Evolutionary conservation across 2,329 filamentous ascomycete species (phyloP).

Genomic region (Paecilomyces niveus): DNA sequence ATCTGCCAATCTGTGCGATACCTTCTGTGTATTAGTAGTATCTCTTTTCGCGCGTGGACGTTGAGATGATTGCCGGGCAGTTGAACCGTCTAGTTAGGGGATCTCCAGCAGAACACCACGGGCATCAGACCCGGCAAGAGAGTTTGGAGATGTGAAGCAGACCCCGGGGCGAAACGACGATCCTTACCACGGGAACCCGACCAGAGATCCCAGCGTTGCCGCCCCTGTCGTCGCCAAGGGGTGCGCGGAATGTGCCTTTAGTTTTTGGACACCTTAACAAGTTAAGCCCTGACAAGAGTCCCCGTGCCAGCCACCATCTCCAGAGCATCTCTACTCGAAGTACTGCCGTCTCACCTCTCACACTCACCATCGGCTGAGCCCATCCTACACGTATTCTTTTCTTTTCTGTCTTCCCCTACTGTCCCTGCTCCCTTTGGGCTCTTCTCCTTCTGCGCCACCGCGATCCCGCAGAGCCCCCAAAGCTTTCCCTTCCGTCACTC

Average conservation of each 20-base stretch:
- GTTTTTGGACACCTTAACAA: conserved; percentile 1
- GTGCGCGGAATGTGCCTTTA: conserved; percentile 2
- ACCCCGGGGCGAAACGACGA: background rate
- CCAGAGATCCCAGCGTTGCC: background rate
- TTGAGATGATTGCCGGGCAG: too few species aligned
- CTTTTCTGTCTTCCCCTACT: conserved; percentile 2
- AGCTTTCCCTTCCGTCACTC: conserved; percentile 5
- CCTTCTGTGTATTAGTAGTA: too few species aligned
- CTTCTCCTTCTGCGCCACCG: background rate
- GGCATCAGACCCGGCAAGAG: background rate
- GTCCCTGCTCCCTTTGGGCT: background rate
- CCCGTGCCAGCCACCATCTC: background rate
- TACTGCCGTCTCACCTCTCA: conserved; percentile 9
- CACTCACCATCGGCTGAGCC: conserved; percentile 1
- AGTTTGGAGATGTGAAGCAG: background rate
- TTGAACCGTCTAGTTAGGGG: too few species aligned
- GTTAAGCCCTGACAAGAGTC: background rate
- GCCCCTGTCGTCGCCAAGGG: conserved; percentile 2
- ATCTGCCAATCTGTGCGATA: too few species aligned
- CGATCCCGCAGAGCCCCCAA: background rate
- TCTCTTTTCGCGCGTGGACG: too few species aligned
- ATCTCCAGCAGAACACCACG: background rate
- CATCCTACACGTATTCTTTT: background rate
- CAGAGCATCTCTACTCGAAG: conserved; percentile 4
- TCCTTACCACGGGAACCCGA: background rate